These are phyloP conservation scores for Oryza australiensis DNA, from an alignment of 176 grass and related monocot species.

Conservation along the genomic window DNA sequence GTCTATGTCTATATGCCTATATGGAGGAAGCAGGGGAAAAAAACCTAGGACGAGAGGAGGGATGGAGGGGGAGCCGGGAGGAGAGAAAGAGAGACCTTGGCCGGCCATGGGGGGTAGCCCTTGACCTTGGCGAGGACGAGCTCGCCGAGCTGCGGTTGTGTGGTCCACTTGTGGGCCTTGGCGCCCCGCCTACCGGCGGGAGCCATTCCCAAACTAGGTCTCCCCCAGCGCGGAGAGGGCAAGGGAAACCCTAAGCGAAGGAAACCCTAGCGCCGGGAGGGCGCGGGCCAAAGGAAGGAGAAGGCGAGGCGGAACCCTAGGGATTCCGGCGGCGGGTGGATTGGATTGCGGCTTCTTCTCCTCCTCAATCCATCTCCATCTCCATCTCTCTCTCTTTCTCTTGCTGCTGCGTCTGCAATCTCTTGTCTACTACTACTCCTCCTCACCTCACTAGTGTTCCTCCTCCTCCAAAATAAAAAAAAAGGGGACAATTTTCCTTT, in stretches of 20 bases:
- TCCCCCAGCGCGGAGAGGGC: not conserved
- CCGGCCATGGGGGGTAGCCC: constrained; percentile 90
- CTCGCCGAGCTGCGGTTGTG: constrained; percentile 70
- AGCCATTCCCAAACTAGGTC: constrained; percentile 47
- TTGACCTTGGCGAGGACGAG: constrained; percentile 98
- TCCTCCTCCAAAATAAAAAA: not conserved
- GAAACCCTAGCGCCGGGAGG: constrained; percentile 44
- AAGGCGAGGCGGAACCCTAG: constrained; percentile 11
- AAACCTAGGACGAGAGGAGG: constrained; percentile 26
- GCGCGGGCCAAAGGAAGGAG: constrained; percentile 16
- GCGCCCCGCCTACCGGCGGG: constrained; percentile 62
- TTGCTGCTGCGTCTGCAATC: not conserved
- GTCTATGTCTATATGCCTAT: too few species aligned
- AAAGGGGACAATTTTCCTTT: not conserved
- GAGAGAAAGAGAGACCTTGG: constrained; percentile 53
- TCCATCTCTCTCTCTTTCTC: too few species aligned
- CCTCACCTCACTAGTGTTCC: too few species aligned
- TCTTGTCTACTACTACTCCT: not conserved
- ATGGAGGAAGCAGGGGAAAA: not conserved
- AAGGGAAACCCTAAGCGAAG: not conserved
- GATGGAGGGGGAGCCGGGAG: not conserved
- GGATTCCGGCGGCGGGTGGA: not conserved
- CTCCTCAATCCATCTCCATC: not conserved
- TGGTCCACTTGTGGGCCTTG: constrained; percentile 65
- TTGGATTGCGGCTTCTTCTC: not conserved